Evolutionary conservation across 2,329 filamentous ascomycete genomes (phyloP), one percentile per base, ranked within the genome.

Genomic region (Ustulina deusta): DNA sequence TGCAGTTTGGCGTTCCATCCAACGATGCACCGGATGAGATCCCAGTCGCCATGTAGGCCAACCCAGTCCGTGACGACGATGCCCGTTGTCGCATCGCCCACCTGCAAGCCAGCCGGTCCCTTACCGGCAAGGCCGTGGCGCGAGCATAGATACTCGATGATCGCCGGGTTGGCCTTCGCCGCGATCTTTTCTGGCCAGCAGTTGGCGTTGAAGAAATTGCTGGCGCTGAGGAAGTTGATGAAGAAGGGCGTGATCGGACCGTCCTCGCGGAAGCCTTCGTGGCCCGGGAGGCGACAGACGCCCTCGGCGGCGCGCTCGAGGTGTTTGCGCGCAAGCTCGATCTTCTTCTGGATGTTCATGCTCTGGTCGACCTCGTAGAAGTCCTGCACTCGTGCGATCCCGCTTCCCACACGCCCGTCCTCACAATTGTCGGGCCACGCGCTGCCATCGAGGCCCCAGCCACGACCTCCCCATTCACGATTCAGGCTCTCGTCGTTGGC

Each of bases 121-220:
- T 84, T 84, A 57, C 82, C 84, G 6, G 81, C 76, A 69, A 84
- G 83, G 52, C 84, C 86, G 76, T 91, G 89, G 13, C 80, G 80
- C 71, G 83, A 80, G 76, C 88, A 90, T 32, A 91, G 79, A 76
- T 90, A 88, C 74, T 90, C 87, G 65, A 90, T 78, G 61, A 90
- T 86, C 1, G 90, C 89, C 20, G 94, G 92, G 82, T 98, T 98
- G 56, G 97, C 86, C 81, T 92, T 93, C 22, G 89, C 90, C 0
- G 96, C 95, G 78, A 99, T 93, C 76, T 88, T 91, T 79, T 97
- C 94, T 0, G 96, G 96, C 96, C 96, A 99, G 80, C 94, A 97
- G 63, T 88, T 89, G 1, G 91, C 85, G 72, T 93, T 94, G 90
- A 95, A 98, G 83, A 98, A 98, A 82, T 97, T 97, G 79, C 91